Evolutionary conservation across 2,329 filamentous ascomycete species (phyloP), one percentile per base, ranked within the genome.

Genomic region (Penicillium capsulatum): DNA sequence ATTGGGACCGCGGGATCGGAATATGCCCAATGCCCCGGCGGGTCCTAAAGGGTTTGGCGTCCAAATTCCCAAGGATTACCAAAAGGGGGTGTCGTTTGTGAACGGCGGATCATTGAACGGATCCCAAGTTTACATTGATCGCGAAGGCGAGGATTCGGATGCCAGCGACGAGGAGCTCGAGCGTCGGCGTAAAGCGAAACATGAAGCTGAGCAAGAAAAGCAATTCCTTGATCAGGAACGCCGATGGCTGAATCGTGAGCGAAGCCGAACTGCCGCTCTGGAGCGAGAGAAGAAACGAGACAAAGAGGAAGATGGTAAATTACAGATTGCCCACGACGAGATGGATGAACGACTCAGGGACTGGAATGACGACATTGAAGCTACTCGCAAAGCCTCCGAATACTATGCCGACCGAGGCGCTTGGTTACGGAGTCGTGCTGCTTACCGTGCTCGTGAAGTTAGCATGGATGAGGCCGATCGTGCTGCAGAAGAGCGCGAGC

Each of bases 291-390:
- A 80, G 53, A 84, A 84, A 17, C 82, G 88, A 8, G 87, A 94
- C 57, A 80, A 80, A 46, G 81, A 86, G 34, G 86, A 94, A 51
- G 76, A 79, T 3, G 79, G 79, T 16, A 80, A 80, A 13, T 64
- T 77, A 2, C 77, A 82, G 46, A 76, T 80, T 33, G 76, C 79
- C 36, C 79, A 76, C 43, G 79, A 83, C 19, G 79, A 81, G 34
- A 81, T 84, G 66, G 78, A 84, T 6, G 80, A 86, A 54, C 78
- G 84, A 40, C 74, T 95, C 9, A 75, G 75, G 31, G 80, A 83
- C n/a, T 97, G 89, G 79, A 84, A 97, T 53, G 92, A 98, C 54
- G 89, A 95, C 53, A 70, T 76, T n/a, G 90, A 97, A 66, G 76
- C 79, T 5, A 74, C 73, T 13, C 76, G 83, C 16, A 89, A 87